Percentiles rank a stretch among this genome's conserved stretches.
phyloP scores from a whole-genome alignment of 2,329 filamentous ascomycete species.

The Ophiocordyceps unilateralis region DNA sequence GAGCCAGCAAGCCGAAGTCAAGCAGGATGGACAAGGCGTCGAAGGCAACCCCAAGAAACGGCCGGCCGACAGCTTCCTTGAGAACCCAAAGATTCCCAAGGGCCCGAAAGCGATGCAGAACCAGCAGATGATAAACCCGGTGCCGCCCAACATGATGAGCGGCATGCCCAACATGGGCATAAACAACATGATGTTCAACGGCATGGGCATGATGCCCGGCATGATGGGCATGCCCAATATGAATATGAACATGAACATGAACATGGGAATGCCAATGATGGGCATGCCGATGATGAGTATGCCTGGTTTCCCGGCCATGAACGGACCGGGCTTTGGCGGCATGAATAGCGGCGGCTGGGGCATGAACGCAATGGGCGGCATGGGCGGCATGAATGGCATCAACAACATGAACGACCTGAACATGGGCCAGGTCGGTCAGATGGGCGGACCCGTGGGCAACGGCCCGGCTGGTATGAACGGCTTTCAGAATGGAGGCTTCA shows the following conservation, averaged over 20 bases:
- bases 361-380: slow-evolving; percentile 14
- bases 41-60: slow-evolving; percentile 52
- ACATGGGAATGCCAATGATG: slow-evolving; percentile 12
- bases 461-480: slow-evolving; percentile 13
- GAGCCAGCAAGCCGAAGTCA: slow-evolving; percentile 10
- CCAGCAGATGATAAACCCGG: slow-evolving; percentile 27
- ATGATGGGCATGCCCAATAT: slow-evolving; percentile 21
- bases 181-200: slow-evolving; percentile 20
- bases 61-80: slow-evolving; percentile 53
- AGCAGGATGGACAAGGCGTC: slow-evolving; percentile 18
- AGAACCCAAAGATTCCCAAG: slow-evolving; percentile 48
- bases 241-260: slow-evolving; percentile 8
- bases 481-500: slow-evolving; percentile 22
- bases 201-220: slow-evolving; percentile 19
- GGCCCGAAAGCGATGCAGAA: slow-evolving; percentile 48
- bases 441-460: too few species aligned
- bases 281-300: slow-evolving; percentile 14
- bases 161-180: slow-evolving; percentile 21
- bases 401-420: slow-evolving; percentile 10
- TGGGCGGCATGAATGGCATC: background rate
- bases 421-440: too few species aligned
- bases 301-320: slow-evolving; percentile 12
- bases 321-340: slow-evolving; percentile 8
- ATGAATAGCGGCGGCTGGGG: slow-evolving; percentile 13
- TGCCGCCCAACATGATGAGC: slow-evolving; percentile 29